Evolutionary conservation across 805 yeast genomes (phyloP).

Genomic region (Pichia cabralensis): DNA sequence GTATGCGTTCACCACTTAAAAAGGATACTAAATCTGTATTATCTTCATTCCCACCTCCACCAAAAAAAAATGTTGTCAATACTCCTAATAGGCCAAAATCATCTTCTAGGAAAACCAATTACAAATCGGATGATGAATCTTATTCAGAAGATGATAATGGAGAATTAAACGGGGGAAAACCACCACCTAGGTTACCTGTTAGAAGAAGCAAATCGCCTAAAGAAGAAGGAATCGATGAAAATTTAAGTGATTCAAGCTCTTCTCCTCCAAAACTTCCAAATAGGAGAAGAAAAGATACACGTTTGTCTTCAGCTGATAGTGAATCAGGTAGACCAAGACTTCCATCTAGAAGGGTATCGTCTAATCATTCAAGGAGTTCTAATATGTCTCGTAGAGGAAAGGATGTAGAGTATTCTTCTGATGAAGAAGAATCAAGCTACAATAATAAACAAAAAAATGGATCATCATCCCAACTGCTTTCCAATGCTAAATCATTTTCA

Average conservation of each 20-base stretch:
- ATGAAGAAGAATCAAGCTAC: slow-evolving; percentile 2
- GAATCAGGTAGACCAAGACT: slow-evolving; percentile 2
- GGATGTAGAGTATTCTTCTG: background rate
- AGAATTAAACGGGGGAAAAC: no score
- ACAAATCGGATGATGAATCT: no score
- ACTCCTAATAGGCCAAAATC: no score
- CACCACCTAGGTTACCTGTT: background rate
- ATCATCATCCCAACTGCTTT: slow-evolving; percentile 7
- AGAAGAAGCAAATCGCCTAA: background rate
- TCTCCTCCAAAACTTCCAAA: slow-evolving; percentile 2
- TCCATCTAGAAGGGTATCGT: slow-evolving; percentile 5
- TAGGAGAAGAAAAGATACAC: background rate
- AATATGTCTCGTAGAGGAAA: no score
- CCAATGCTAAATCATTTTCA: slow-evolving; percentile 7
- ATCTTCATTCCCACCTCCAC: slow-evolving; percentile 2
- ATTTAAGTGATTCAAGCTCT: background rate
- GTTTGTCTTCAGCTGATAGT: no score
- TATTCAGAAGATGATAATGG: no score
- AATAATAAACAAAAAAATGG: no score
- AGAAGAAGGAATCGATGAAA: background rate
- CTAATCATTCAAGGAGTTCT: no score
- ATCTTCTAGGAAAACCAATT: no score
- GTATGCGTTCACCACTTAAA: slow-evolving; percentile 9
- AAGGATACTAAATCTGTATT: no score
- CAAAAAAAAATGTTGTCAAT: slow-evolving; percentile 1